These are phyloP conservation scores for Trypanosoma boissoni DNA, from an alignment of 208 protist genomes.

Conservation along the genomic window DNA sequence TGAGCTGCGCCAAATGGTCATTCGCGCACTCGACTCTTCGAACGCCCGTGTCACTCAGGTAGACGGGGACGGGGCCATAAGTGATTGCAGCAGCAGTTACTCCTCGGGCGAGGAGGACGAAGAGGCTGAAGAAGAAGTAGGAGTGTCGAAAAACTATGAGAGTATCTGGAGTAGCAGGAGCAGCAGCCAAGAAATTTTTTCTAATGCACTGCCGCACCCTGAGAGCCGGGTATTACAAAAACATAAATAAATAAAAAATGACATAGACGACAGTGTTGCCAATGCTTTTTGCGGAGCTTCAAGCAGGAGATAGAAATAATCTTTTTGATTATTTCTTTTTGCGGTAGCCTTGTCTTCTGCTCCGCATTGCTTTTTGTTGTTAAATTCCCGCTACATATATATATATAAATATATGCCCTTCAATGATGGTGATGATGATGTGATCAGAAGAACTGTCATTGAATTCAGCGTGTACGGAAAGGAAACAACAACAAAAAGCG, in stretches of 20 bases:
- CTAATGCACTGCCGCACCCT: too few relatives aligned
- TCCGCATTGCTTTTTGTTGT: too few relatives aligned
- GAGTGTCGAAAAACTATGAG: background rate
- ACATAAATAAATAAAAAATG: too few relatives aligned
- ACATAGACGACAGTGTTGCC: conserved; percentile 10
- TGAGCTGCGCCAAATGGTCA: conserved; percentile 76
- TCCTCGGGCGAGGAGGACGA: conserved; percentile 25
- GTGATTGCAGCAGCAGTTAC: conserved; percentile 11
- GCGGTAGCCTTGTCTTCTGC: too few relatives aligned
- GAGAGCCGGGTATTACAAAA: too few relatives aligned
- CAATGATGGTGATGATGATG: too few relatives aligned
- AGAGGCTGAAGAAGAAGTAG: background rate
- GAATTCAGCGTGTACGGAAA: too few relatives aligned
- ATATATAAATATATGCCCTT: too few relatives aligned
- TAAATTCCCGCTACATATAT: too few relatives aligned
- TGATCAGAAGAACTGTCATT: too few relatives aligned
- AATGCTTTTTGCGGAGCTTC: conserved; percentile 14
- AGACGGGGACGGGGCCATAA: conserved; percentile 4
- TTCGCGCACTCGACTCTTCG: conserved; percentile 57
- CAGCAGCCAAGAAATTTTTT: conserved; percentile 4
- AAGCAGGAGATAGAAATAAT: conserved; percentile 12
- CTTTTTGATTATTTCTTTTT: too few relatives aligned
- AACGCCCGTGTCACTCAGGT: conserved; percentile 6
- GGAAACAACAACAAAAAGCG: too few relatives aligned
- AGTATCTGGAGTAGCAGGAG: background rate